Conservation (phyloP, 768 basidiomycete genomes). For the Kwoniella newhampshirensis region DNA sequence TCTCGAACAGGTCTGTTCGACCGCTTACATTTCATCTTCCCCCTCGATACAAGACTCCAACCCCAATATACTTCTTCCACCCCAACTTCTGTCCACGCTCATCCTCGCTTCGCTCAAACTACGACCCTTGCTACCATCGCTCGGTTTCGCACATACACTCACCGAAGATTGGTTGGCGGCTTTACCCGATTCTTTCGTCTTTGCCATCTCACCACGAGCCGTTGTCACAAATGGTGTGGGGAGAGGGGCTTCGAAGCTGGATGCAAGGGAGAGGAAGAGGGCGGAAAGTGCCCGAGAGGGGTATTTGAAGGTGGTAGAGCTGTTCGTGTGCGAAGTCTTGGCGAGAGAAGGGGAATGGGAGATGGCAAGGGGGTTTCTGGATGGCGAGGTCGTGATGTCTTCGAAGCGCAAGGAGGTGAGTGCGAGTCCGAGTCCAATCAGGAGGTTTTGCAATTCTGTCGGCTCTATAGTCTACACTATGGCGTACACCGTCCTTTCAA, state of each 20-base stretch:
- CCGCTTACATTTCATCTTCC: neutral
- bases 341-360: slow-evolving; percentile 44
- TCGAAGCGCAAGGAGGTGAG: slow-evolving; percentile 48
- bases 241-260: neutral
- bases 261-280: slow-evolving; percentile 12
- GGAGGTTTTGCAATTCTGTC: neutral
- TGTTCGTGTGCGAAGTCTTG: slow-evolving; percentile 45
- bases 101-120: slow-evolving; percentile 41
- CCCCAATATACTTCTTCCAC: slow-evolving; percentile 23
- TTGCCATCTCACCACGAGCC: slow-evolving; percentile 15
- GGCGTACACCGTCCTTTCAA: too few relatives aligned
- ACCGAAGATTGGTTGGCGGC: slow-evolving; percentile 36
- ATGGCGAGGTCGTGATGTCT: slow-evolving; percentile 39
- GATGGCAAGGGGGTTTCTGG: slow-evolving; percentile 46
- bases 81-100: slow-evolving; percentile 39
- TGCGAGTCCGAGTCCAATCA: neutral
- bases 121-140: slow-evolving; percentile 15
- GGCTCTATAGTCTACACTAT: too few relatives aligned
- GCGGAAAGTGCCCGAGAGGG: slow-evolving; percentile 39
- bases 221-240: neutral
- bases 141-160: slow-evolving; percentile 31
- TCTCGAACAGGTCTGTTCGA: slow-evolving; percentile 9
- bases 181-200: slow-evolving; percentile 34
- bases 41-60: neutral
- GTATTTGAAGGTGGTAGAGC: slow-evolving; percentile 43